Evolutionary conservation across 352 stramenopile species (phyloP).

Genomic region (Phytophthora tubulina): DNA sequence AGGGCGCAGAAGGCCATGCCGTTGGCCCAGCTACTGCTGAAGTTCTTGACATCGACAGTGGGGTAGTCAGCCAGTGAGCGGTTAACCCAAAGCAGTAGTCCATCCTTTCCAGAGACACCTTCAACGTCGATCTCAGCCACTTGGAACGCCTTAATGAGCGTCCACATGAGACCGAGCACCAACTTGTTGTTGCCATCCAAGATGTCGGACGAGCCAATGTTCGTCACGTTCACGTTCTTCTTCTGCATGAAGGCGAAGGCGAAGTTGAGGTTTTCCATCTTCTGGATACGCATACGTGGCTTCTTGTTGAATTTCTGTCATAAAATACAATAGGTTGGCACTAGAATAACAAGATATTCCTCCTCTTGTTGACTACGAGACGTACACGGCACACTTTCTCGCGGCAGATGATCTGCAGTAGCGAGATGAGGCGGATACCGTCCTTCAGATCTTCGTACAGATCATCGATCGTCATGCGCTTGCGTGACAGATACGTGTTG

Average conservation of each 20-base stretch:
- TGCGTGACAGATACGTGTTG: conserved; percentile 91
- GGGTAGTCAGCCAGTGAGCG: conserved; percentile 88
- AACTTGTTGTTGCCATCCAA: conserved; percentile 93
- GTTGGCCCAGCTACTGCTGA: conserved; percentile 88
- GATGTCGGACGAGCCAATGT: conserved; percentile 94
- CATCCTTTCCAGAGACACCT: conserved; percentile 92
- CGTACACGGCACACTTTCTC: conserved; percentile 88
- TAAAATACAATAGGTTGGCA: not conserved
- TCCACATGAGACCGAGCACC: conserved; percentile 93
- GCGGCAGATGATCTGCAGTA: conserved; percentile 91
- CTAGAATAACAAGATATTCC: not conserved
- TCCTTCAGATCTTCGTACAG: conserved; percentile 91
- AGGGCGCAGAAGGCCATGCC: conserved; percentile 92
- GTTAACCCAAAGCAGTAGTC: conserved; percentile 91
- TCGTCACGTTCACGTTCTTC: conserved; percentile 91
- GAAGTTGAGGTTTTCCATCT: conserved; percentile 94
- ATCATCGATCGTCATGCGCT: conserved; percentile 91
- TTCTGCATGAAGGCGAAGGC: conserved; percentile 91
- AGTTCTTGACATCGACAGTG: conserved; percentile 89
- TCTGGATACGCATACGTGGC: conserved; percentile 93
- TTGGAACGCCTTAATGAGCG: conserved; percentile 92
- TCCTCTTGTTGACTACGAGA: not conserved
- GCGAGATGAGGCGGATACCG: conserved; percentile 86
- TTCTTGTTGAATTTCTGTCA: conserved; percentile 93
- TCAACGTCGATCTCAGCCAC: conserved; percentile 90